A percentile compares a stretch with the other conserved stretches of the same genome.
Conservation (phyloP, 192 early-diverging fungal species). For the Thamnidium elegans region DNA sequence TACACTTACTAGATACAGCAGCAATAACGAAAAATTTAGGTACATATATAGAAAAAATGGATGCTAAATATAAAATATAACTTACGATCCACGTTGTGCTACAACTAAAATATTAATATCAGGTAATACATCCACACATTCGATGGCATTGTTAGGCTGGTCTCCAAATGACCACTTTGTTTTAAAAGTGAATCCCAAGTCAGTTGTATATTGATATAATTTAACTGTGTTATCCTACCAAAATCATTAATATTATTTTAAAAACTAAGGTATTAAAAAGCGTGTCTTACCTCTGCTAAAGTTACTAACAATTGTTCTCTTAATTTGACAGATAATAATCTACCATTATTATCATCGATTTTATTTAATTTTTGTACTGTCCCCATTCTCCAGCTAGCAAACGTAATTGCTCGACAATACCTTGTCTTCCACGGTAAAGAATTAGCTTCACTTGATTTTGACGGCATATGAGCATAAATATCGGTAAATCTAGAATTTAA, state of each 20-base stretch:
- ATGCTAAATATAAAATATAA: not conserved
- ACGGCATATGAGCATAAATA: conserved; percentile 17
- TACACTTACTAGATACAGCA: conserved; percentile 23
- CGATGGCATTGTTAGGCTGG: conserved; percentile 12
- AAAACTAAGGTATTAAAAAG: not conserved
- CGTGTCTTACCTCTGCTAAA: conserved; percentile 18
- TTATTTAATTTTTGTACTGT: conserved; percentile 18
- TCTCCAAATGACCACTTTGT: conserved; percentile 30
- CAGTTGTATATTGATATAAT: conserved; percentile 25
- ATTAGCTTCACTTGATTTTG: not conserved
- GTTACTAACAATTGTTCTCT: conserved; percentile 23
- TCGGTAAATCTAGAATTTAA: conserved; percentile 18
- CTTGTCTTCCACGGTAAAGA: conserved; percentile 23
- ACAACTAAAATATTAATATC: conserved; percentile 35
- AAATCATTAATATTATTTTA: not conserved
- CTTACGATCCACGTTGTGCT: conserved; percentile 37
- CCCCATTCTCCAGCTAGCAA: conserved; percentile 30
- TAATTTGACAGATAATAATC: conserved; percentile 27
- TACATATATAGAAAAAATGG: not conserved
- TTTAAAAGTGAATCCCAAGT: conserved; percentile 11
- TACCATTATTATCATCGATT: conserved; percentile 7
- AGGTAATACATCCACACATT: conserved; percentile 35
- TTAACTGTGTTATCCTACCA: conserved; percentile 26
- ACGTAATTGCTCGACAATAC: conserved; percentile 22
- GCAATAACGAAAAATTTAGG: not conserved